Conservation (phyloP, 805 yeast species). For the Kuraishia hungarica region DNA sequence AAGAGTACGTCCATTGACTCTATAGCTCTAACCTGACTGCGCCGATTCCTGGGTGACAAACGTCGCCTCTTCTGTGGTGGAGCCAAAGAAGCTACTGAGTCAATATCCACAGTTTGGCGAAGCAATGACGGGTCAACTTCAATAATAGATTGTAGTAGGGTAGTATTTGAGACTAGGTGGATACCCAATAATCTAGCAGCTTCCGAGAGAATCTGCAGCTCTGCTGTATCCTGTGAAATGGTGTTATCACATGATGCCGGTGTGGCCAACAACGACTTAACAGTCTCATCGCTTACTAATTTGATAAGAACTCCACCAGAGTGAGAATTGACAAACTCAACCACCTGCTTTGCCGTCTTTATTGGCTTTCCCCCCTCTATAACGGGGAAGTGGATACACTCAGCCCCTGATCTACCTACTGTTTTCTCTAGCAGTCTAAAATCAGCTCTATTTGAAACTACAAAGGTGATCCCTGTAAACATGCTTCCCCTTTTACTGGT, state of each 20-base stretch:
- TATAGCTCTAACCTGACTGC: slow-evolving; percentile 1
- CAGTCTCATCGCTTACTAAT: background rate
- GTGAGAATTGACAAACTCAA: background rate
- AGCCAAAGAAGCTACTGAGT: background rate
- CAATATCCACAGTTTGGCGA: background rate
- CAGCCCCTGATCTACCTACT: background rate
- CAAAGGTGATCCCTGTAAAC: background rate
- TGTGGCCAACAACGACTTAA: background rate
- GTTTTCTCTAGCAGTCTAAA: background rate
- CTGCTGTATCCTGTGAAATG: background rate
- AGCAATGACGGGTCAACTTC: background rate
- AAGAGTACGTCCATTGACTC: slow-evolving; percentile 2
- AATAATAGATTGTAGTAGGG: slow-evolving; percentile 1
- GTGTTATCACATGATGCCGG: background rate
- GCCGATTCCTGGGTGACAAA: background rate
- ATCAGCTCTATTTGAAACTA: background rate
- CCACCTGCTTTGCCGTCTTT: background rate
- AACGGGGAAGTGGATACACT: background rate
- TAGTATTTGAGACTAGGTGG: slow-evolving; percentile 1
- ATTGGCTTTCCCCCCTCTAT: background rate
- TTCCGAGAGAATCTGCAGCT: background rate
- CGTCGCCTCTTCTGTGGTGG: background rate
- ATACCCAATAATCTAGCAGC: slow-evolving; percentile 1
- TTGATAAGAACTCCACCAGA: background rate
- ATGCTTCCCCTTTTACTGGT: background rate